Evolutionary conservation across 345 rosid genomes (phyloP).

Genomic region (Rhodamnia argentea): DNA sequence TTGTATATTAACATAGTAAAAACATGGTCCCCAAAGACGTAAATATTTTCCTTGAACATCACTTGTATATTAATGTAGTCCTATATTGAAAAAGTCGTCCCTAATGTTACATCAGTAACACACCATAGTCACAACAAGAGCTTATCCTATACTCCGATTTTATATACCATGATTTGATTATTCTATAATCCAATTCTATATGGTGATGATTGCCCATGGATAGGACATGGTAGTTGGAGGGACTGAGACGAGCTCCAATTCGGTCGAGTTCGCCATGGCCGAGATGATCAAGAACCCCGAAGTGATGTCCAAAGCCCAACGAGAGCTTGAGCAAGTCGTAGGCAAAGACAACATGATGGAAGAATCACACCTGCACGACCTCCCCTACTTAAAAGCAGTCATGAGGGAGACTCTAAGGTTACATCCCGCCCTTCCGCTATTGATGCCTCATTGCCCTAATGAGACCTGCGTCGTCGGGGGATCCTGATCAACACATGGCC

Average conservation of each 20-base stretch:
- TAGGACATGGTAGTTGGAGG: constrained; percentile 58
- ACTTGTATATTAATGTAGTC: too few species aligned
- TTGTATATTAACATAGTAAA: background rate
- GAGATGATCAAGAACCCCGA: constrained; percentile 38
- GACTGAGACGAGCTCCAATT: constrained; percentile 33
- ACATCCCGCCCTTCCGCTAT: constrained; percentile 33
- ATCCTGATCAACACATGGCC: constrained; percentile 15
- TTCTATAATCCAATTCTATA: too few species aligned
- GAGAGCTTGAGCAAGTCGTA: constrained; percentile 32
- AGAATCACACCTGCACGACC: constrained; percentile 28
- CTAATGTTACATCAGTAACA: background rate
- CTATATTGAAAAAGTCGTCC: background rate
- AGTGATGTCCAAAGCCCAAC: constrained; percentile 22
- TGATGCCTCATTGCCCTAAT: constrained; percentile 37
- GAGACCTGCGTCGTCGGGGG: constrained; percentile 20
- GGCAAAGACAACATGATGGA: constrained; percentile 31
- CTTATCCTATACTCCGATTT: background rate
- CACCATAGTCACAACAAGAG: background rate
- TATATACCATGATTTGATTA: too few species aligned
- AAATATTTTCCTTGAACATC: too few species aligned
- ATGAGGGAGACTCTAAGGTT: constrained; percentile 38
- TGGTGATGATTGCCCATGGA: background rate
- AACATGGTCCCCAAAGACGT: background rate
- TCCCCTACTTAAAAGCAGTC: constrained; percentile 24
- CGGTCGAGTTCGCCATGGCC: constrained; percentile 36